Base-by-base conservation (phyloP, 345 rosid species). In the Draba incana region DNA sequence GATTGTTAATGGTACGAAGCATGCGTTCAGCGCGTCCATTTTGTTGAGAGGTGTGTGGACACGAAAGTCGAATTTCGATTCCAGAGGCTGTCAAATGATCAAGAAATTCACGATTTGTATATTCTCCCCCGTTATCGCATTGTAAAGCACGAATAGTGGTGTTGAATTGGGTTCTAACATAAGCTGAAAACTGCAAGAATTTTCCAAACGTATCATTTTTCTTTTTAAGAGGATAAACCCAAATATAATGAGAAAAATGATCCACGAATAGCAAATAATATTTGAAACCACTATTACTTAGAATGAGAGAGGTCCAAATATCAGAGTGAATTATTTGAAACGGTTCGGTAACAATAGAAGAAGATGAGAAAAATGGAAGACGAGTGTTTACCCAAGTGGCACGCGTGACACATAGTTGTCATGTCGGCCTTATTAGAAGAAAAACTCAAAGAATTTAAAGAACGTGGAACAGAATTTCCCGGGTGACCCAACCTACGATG, bases 11-110 rank as follows among this genome's bases (percentile, higher is more conserved):
- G 0, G 50, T 42, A 0, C 50, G 6, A 0, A 42, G 1, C 37
- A 41, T 41, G 0, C 37, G 11, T 9, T 59, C 50, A 0, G 37
- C 16, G 0, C 2, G 3, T 0, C 37, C 23, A 13, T 56, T 56
- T 4, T 56, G 61, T 10, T 56, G 61, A 0, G 44, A 35, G 0
- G 44, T 56, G 1, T 56, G 15, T 0, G 37, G 47, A 0, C 64
- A 59, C 0, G 64, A 59, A 2, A 41, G 15, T 0, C 64, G 12
- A 0, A 1, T 0, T 0, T 10, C 1, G 6, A 9, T 37, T 0
- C 62, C 45, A 0, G 8, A 8, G 1, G 27, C 1, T 0, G n/a
- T 30, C 1, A 59, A 13, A 11, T 5, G 4, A 2, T 24, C 37
- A 0, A 10, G 43, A 7, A 55, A 33, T 0, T 0, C 1, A 0